Conservation (phyloP, 2,329 filamentous ascomycete genomes). For the Penicillium sp. region DNA sequence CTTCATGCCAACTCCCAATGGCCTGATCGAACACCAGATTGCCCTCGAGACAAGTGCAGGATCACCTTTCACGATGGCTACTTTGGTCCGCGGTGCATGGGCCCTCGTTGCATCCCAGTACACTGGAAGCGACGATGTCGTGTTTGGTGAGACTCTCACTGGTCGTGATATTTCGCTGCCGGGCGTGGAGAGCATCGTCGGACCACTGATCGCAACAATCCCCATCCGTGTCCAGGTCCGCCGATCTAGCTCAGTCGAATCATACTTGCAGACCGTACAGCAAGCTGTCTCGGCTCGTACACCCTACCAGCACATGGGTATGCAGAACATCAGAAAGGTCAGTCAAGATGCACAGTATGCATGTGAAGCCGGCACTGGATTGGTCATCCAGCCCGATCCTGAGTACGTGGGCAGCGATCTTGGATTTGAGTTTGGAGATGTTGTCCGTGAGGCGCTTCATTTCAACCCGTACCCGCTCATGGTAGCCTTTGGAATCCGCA, state of each 20-base stretch:
- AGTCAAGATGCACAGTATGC: conserved; percentile 42
- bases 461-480: conserved; percentile 54
- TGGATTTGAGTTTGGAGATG: conserved; percentile 39
- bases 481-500: conserved; percentile 48
- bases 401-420: conserved; percentile 40
- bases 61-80: conserved; percentile 47
- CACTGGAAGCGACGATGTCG: conserved; percentile 47
- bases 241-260: conserved; percentile 28
- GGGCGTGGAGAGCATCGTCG: conserved; percentile 51
- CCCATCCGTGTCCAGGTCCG: conserved; percentile 47
- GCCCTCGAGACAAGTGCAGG: conserved; percentile 23
- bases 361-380: conserved; percentile 36
- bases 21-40: conserved; percentile 47
- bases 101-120: conserved; percentile 49
- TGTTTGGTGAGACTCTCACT: conserved; percentile 53
- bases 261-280: conserved; percentile 34
- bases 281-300: conserved; percentile 39
- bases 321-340: conserved; percentile 50
- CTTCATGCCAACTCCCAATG: conserved; percentile 47
- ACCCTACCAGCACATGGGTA: conserved; percentile 51
- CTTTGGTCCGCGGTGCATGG: conserved; percentile 52
- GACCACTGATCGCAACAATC: conserved; percentile 52
- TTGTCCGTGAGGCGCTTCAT: conserved; percentile 39
- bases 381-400: conserved; percentile 44
- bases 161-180: conserved; percentile 48